Evolutionary conservation across 208 protist species (phyloP).

Genomic region (Trichomonas gallinae): DNA sequence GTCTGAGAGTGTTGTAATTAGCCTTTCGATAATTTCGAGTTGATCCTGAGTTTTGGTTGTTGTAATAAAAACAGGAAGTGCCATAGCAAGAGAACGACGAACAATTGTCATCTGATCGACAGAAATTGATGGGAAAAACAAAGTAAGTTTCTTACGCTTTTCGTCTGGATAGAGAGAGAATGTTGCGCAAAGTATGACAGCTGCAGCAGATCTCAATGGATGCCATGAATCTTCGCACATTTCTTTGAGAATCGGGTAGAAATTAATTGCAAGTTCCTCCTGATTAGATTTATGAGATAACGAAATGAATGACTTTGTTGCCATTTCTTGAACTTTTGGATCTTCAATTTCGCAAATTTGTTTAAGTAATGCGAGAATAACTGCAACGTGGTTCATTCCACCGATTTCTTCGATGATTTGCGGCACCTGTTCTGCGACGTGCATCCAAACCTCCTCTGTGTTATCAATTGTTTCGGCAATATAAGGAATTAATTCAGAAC

Average conservation of each 20-base stretch:
- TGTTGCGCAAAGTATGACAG: neutral
- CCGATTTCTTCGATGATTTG: neutral
- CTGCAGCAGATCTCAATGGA: neutral
- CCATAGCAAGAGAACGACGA: neutral
- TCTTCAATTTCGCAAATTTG: constrained; percentile 3
- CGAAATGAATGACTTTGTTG: neutral
- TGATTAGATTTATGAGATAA: neutral
- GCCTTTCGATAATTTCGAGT: neutral
- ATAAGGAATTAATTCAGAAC: neutral
- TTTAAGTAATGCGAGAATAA: neutral
- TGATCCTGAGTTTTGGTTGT: neutral
- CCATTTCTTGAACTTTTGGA: neutral
- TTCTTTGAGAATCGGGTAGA: neutral
- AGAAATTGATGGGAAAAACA: neutral
- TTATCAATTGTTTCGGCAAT: neutral
- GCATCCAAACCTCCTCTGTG: neutral
- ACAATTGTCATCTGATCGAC: neutral
- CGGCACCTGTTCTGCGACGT: neutral
- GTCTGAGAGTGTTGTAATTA: neutral
- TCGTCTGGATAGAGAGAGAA: neutral
- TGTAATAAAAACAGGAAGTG: neutral
- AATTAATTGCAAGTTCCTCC: neutral
- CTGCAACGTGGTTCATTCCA: neutral
- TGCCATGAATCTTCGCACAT: neutral
- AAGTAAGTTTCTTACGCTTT: neutral